These are phyloP conservation scores for Ogataea paraovalis DNA, from an alignment of 805 yeast species.

Conservation along the genomic window DNA sequence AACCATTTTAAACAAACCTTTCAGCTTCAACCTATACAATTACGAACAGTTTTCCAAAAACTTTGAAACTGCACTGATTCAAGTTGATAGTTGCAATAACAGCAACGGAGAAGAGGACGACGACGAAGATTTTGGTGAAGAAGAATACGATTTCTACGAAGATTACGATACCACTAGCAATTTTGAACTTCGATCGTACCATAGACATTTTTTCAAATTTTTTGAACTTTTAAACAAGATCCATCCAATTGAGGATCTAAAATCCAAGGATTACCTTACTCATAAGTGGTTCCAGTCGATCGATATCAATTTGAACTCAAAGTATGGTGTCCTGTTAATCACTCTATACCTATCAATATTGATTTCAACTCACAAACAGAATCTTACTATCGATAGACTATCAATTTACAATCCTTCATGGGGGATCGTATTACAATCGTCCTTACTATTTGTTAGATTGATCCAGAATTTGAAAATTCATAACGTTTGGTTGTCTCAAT, in stretches of 20 bases:
- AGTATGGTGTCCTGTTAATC: slow-evolving; percentile 2
- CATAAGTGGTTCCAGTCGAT: slow-evolving; percentile 8
- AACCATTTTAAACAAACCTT: slow-evolving; percentile 4
- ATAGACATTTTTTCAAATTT: not conserved
- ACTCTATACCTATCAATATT: slow-evolving; percentile 5
- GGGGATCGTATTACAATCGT: slow-evolving; percentile 16
- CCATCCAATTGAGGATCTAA: not conserved
- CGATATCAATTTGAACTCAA: not conserved
- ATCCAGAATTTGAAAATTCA: slow-evolving; percentile 4
- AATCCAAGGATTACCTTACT: slow-evolving; percentile 7
- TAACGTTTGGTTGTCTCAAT: slow-evolving; percentile 10
- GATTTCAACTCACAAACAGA: slow-evolving; percentile 7
- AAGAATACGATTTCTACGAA: not conserved
- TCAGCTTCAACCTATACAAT: not conserved
- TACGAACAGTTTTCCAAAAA: not conserved
- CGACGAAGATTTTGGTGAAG: not conserved
- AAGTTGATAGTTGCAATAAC: not conserved
- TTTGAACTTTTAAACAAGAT: not conserved
- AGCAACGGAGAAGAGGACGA: not conserved
- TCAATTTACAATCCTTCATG: slow-evolving; percentile 15
- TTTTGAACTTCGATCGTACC: not conserved
- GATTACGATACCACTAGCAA: not conserved
- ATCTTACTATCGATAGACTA: not conserved
- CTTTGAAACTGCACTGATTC: not conserved
- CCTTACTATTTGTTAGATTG: slow-evolving; percentile 7